These are phyloP conservation scores for Myochromella boudieri DNA, from an alignment of 768 basidiomycete genomes.

Conservation along the genomic window DNA sequence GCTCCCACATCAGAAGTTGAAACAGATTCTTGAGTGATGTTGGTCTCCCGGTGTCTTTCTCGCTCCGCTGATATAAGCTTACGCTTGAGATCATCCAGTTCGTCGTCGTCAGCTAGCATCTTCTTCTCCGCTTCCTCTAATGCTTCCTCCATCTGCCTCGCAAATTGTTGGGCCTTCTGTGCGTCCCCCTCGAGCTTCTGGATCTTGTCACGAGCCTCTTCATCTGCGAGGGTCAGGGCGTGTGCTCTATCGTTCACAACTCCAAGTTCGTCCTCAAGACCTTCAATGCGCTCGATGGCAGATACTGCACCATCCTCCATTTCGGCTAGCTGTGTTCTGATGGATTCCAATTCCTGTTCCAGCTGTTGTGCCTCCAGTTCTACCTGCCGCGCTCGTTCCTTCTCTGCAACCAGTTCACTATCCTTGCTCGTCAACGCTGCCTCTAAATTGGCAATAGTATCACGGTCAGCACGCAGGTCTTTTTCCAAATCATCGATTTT, in stretches of 20 bases:
- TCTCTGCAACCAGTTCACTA: conserved; percentile 37
- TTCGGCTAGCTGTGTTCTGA: conserved; percentile 54
- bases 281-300: conserved; percentile 51
- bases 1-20: conserved; percentile 29
- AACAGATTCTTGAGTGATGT: conserved; percentile 25
- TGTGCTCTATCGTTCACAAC: conserved; percentile 45
- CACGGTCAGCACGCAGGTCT: conserved; percentile 54
- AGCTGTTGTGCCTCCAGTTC: conserved; percentile 37
- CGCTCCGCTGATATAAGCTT: conserved; percentile 58
- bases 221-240: conserved; percentile 42
- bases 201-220: conserved; percentile 47
- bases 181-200: conserved; percentile 53
- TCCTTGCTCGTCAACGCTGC: conserved; percentile 36
- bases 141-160: conserved; percentile 72
- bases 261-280: conserved; percentile 56
- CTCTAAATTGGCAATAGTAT: conserved; percentile 42
- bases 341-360: conserved; percentile 45
- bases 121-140: conserved; percentile 72
- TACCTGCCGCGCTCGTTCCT: conserved; percentile 24
- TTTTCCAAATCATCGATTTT: conserved; percentile 57
- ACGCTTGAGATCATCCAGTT: conserved; percentile 46
- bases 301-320: conserved; percentile 59
- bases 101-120: conserved; percentile 62
- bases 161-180: conserved; percentile 53
- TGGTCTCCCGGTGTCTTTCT: conserved; percentile 45